Evolutionary conservation across 768 basidiomycete genomes (phyloP), one percentile per base, ranked within the genome.

Genomic region (Suillus cothurnatus): DNA sequence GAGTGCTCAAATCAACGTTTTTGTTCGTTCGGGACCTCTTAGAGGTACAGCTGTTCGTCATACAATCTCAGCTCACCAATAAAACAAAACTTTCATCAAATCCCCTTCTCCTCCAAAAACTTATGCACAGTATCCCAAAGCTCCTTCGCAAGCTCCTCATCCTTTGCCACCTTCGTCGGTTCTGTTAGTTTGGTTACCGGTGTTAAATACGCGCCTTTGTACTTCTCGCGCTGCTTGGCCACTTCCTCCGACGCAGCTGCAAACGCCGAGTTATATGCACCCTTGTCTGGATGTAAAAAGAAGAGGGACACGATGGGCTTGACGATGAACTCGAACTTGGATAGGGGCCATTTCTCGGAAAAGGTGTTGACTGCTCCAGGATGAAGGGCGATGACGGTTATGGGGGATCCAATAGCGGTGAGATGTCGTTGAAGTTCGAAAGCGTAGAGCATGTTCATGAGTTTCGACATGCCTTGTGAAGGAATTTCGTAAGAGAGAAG

Each of bases 401-500:
- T 75, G 1, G 66, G 57, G 0, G 77, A 69, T 19, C 71, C 73
- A 43, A 74, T 71, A 0, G 69, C 71, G 53, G 82, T 78, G 34
- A 89, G 73, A 23, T 71, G 81, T 38, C 76, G 77, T 64, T 89
- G 86, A 21, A 89, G 74, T 66, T 83, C 79, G 32, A 78, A 81
- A 1, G 81, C 82, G 65, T 80, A 86, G 21, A 88, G 77, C 36
- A 84, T 73, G 56, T 79, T 80, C n/a, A 82, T 80, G n/a, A 88
- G 73, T 70, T 89, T 89, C 55, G 84, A 77, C 39, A 80, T 71
- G 0, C 71, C 88, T 88, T n/a, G 32, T 7, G 28, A 55, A 14
- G 12, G 11, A 12, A 64, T 36, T 28, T 59, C 19, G 11, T 9
- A 4, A 67, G 38, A 63, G 17, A 64, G 0, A 3, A n/a, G 15